A percentile compares a stretch with the other conserved stretches of the same genome.
Evolutionary conservation across 2,329 filamentous ascomycete species (phyloP).

Genomic region (Didymella sp.): DNA sequence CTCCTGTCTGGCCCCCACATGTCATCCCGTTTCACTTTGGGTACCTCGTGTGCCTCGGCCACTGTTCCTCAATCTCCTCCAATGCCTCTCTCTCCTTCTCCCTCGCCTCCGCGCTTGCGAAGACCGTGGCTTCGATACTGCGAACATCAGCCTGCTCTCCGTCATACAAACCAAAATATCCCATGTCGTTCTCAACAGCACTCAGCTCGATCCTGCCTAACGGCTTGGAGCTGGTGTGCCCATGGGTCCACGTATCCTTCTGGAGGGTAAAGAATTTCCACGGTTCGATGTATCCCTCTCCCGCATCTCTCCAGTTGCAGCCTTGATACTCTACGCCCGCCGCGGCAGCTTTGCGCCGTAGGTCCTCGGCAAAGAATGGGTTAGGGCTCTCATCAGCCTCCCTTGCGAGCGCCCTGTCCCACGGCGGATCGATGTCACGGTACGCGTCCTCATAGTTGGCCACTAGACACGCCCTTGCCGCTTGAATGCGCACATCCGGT

Average conservation of each 20-base stretch:
- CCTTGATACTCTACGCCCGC: not conserved
- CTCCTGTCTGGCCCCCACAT: not conserved
- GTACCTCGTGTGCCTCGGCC: not conserved
- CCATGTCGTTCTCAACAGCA: not conserved
- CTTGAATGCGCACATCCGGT: not conserved
- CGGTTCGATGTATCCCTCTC: no score
- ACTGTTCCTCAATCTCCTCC: not conserved
- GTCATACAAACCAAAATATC: not conserved
- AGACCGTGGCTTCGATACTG: not conserved
- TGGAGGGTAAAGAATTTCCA: not conserved
- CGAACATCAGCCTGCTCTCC: not conserved
- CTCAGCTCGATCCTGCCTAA: not conserved
- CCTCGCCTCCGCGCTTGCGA: not conserved
- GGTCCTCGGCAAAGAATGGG: not conserved
- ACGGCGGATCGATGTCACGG: not conserved
- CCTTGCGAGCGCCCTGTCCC: not conserved
- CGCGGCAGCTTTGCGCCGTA: not conserved
- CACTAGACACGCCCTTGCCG: not conserved
- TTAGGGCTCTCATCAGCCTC: not conserved
- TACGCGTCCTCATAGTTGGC: not conserved
- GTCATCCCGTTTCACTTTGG: not conserved
- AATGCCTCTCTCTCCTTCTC: not conserved
- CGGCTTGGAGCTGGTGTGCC: not conserved
- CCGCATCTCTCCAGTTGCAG: not conserved
- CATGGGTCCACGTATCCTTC: not conserved